phyloP scores from a whole-genome alignment of 805 yeast genomes.

The Tetrapisispora namnaoensis region DNA sequence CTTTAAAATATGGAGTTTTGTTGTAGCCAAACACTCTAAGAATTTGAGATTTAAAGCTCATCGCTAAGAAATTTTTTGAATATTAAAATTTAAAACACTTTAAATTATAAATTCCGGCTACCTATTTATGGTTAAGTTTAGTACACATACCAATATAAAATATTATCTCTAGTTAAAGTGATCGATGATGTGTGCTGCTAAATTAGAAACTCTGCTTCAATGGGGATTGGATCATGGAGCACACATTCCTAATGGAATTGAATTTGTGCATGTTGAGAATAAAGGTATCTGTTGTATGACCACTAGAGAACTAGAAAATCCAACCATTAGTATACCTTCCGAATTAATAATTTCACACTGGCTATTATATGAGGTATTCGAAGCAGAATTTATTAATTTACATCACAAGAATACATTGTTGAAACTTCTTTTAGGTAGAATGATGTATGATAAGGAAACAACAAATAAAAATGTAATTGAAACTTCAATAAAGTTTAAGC shows the following conservation, averaged over 20 bases:
- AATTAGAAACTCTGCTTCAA: slow-evolving; percentile 7
- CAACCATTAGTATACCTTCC: slow-evolving; percentile 25
- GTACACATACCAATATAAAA: too few relatives aligned
- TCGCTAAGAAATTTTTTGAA: background rate
- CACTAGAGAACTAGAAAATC: slow-evolving; percentile 13
- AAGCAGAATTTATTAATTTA: background rate
- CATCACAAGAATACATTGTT: slow-evolving; percentile 28
- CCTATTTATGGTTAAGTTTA: too few relatives aligned
- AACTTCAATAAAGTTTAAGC: slow-evolving; percentile 23
- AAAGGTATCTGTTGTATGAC: slow-evolving; percentile 33
- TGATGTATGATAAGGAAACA: slow-evolving; percentile 29
- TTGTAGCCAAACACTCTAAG: too few relatives aligned
- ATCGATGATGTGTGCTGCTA: background rate
- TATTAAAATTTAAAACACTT: background rate
- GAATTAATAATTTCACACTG: slow-evolving; percentile 23
- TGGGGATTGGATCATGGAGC: slow-evolving; percentile 37
- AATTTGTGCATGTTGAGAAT: slow-evolving; percentile 26
- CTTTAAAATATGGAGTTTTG: too few relatives aligned
- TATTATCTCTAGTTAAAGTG: too few relatives aligned
- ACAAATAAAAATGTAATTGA: slow-evolving; percentile 4
- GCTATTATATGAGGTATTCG: slow-evolving; percentile 19
- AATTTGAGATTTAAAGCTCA: background rate
- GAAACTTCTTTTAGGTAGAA: slow-evolving; percentile 33
- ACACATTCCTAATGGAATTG: slow-evolving; percentile 23
- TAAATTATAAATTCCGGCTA: too few relatives aligned